phyloP scores from a whole-genome alignment of 257 asterid genomes.

The Solanum corneliomulleri region DNA sequence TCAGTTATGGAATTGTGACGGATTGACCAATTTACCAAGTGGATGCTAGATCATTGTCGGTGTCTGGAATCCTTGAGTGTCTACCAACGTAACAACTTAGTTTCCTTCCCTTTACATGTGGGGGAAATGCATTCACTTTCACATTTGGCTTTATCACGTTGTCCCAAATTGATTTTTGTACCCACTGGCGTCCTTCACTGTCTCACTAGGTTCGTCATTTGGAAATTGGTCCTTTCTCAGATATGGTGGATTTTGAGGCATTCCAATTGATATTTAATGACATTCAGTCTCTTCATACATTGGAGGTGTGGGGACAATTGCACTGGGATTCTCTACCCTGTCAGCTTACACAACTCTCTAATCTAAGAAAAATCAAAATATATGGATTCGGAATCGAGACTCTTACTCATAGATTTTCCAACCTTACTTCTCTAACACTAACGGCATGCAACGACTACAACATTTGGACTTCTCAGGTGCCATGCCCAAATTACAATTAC shows the following conservation, averaged over 20 bases:
- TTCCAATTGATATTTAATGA: neutral
- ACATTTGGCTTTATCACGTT: fast-evolving
- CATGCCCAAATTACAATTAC: no score
- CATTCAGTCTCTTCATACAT: neutral
- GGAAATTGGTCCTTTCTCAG: neutral
- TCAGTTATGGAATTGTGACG: neutral
- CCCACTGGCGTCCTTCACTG: neutral
- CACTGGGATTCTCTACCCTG: neutral
- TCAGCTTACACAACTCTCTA: constrained; percentile 8
- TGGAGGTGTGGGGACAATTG: neutral
- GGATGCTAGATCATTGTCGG: neutral
- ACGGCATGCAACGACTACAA: no score
- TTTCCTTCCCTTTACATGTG: neutral
- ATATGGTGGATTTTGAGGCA: neutral
- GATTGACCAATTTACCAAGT: neutral
- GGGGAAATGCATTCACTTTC: neutral
- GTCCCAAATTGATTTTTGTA: neutral
- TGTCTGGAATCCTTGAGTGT: neutral
- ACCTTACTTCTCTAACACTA: neutral
- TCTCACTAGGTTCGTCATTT: neutral
- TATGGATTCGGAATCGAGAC: neutral
- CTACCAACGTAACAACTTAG: neutral
- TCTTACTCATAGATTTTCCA: constrained; percentile 17
- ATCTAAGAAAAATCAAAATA: fast-evolving
- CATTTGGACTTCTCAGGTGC: no score